Conservation (phyloP, 108 stramenopile genomes). For the Cylindrotheca fusiformis region DNA sequence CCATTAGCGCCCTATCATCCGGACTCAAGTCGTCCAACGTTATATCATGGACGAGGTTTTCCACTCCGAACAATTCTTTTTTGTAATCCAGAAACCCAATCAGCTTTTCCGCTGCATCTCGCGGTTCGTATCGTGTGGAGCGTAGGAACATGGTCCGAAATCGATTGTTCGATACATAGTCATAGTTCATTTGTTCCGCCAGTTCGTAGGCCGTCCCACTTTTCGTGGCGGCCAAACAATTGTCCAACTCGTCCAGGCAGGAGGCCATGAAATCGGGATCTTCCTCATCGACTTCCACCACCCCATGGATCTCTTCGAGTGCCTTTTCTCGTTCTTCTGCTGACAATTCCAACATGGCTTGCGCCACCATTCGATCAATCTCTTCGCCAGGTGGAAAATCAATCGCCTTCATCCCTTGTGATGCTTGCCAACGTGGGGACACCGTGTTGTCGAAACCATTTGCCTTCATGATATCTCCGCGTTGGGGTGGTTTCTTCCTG, state of each 20-base stretch:
- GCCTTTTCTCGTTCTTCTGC: slow-evolving; percentile 23
- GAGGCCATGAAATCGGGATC: slow-evolving; percentile 13
- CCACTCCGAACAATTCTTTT: slow-evolving; percentile 6
- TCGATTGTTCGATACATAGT: slow-evolving; percentile 4
- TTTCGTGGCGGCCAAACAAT: slow-evolving; percentile 7
- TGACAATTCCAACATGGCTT: slow-evolving; percentile 22
- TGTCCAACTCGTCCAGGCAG: slow-evolving; percentile 7
- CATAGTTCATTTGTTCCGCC: slow-evolving; percentile 3
- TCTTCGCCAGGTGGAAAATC: slow-evolving; percentile 13
- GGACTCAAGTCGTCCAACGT: not conserved
- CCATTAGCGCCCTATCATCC: not conserved
- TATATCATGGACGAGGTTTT: not conserved
- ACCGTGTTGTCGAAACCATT: not conserved
- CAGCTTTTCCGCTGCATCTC: slow-evolving; percentile 1
- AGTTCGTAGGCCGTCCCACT: slow-evolving; percentile 5
- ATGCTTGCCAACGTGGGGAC: not conserved
- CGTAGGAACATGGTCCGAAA: slow-evolving; percentile 15
- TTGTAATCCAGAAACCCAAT: slow-evolving; percentile 8
- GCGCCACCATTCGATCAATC: slow-evolving; percentile 21
- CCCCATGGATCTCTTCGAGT: slow-evolving; percentile 34
- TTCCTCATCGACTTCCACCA: slow-evolving; percentile 10
- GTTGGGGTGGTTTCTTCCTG: too few species aligned
- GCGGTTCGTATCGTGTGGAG: slow-evolving; percentile 2
- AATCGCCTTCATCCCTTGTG: too few species aligned
- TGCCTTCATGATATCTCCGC: too few species aligned